Conservation (phyloP, 805 yeast genomes). For the Ogataea thermomethanolica region DNA sequence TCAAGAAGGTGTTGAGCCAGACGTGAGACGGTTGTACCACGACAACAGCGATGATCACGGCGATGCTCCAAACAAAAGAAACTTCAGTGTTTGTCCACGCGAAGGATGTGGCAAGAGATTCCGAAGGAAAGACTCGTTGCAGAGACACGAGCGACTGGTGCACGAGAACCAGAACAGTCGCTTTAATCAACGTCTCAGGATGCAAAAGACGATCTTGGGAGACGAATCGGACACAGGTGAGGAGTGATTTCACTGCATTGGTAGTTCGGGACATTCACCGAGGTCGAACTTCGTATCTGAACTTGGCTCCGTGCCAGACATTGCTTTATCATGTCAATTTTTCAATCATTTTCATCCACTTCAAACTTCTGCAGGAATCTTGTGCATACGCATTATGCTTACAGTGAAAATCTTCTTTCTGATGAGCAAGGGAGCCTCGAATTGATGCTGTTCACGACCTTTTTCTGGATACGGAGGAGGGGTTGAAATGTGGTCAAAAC, state of each 20-base stretch:
- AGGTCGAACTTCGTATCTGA: too few species aligned
- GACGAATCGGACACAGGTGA: conserved; percentile 9
- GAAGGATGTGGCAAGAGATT: conserved; percentile 45
- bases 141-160: conserved; percentile 50
- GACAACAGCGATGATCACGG: background rate
- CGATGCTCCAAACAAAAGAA: conserved; percentile 8
- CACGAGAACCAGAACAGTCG: conserved; percentile 43
- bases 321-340: conserved; percentile 5
- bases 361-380: conserved; percentile 2
- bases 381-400: background rate
- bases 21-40: background rate
- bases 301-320: background rate
- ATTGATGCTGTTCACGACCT: background rate
- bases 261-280: too few species aligned
- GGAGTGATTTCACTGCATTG: background rate
- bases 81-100: conserved; percentile 18
- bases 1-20: conserved; percentile 7
- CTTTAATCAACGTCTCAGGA: conserved; percentile 33
- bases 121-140: conserved; percentile 50
- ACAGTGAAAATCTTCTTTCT: background rate
- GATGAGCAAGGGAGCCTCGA: background rate
- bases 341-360: conserved; percentile 8
- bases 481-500: background rate
- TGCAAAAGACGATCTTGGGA: conserved; percentile 22
- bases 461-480: background rate